Evolutionary conservation across 441 rosid genomes (phyloP), one percentile per base, ranked within the genome.

Genomic region (Kokia cookei): DNA sequence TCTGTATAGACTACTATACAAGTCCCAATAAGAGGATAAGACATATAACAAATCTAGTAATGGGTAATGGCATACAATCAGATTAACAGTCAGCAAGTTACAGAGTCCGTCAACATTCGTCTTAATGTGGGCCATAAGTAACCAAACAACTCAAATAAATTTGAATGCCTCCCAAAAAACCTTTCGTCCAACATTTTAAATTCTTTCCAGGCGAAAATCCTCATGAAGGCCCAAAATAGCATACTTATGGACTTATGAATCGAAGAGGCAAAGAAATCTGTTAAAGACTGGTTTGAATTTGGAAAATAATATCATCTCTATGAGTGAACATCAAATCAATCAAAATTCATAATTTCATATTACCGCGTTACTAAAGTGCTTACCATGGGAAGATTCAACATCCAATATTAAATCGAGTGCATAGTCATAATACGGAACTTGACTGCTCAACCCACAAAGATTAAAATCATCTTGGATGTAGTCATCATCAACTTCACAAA

Each of bases 391-490:
- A 72, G 94, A 89, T 71, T 95, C 97, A 53, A 95, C 89, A 58
- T 95, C 99, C 76, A 93, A 79, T 35, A 93, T 95, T 65, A 93
- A 86, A 84, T 94, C 97, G 73, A 94, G 93, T 0, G 99, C 98
- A 80, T 88, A 91, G 73, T 91, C 94, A 80, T 90, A 93, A 79
- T 89, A 94, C 5, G 98, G 98, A 80, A 93, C 98, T 90, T 94
- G 97, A 79, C 92, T 85, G 86, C 97, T 92, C 80, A 93, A 80
- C 61, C 97, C 97, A 72, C 97, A 94, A 42, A 93, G 98, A 83
- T 93, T 91, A 55, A 94, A 92, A 82, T 92, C 98, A 82, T 94
- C 98, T 62, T 94, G 98, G 53, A 94, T 90, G 79, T 93, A 94
- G 29, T 94, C 97, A 67, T 94, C 97, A 85, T 94, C 98, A 67